Conservation (phyloP, 176 grass and related monocot species). For the Aegilops bicornis region DNA sequence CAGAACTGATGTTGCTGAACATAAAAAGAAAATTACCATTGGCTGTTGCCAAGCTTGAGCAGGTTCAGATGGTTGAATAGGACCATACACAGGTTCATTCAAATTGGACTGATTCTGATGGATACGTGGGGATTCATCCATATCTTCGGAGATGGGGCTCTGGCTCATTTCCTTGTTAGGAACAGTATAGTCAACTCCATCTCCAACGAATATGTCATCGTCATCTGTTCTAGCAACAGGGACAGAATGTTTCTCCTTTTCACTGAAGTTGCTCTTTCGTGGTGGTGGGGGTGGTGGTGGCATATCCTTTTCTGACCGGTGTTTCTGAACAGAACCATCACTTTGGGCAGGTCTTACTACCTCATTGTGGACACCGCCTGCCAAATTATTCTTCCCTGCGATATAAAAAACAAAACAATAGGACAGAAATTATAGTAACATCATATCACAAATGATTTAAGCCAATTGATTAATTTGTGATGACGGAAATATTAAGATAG, state of each 20-base stretch:
- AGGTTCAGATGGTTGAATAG: constrained; percentile 68
- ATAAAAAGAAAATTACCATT: constrained; percentile 60
- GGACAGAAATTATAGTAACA: neutral
- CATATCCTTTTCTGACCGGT: constrained; percentile 60
- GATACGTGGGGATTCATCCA: constrained; percentile 69
- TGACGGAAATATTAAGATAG: neutral
- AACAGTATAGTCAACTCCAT: constrained; percentile 79
- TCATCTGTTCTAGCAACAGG: constrained; percentile 59
- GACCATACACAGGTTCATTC: constrained; percentile 85
- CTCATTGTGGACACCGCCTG: constrained; percentile 53
- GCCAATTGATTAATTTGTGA: neutral
- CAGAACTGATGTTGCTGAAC: neutral
- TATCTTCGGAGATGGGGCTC: constrained; percentile 86
- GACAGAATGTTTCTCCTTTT: constrained; percentile 48
- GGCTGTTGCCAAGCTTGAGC: constrained; percentile 78
- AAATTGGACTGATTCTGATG: constrained; percentile 81
- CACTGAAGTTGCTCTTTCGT: constrained; percentile 47
- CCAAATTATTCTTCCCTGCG: constrained; percentile 59
- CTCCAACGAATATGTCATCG: constrained; percentile 90
- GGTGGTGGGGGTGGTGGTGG: constrained; percentile 42
- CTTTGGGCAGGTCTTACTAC: constrained; percentile 50
- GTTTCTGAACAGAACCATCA: constrained; percentile 49
- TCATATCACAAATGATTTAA: constrained; percentile 8
- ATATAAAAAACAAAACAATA: constrained; percentile 21
- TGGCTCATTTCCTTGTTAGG: constrained; percentile 81